phyloP scores from a whole-genome alignment of 257 asterid species.

The Salvia rosmarinus region DNA sequence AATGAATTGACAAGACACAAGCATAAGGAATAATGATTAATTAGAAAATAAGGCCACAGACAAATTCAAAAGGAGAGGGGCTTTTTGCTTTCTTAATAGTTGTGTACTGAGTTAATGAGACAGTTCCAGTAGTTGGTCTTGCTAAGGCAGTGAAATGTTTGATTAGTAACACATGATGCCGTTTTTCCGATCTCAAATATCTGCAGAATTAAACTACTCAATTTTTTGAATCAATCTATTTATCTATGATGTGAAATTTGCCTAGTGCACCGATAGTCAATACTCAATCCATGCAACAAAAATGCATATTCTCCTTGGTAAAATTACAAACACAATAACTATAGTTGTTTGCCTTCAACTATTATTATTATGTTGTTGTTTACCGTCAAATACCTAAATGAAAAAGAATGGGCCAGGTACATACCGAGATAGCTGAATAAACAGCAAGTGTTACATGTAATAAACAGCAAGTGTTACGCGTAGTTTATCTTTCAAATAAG shows the following conservation, averaged over 20 bases:
- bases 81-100: neutral
- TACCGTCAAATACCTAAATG: neutral
- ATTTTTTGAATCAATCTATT: neutral
- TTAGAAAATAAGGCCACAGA: neutral
- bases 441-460: neutral
- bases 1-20: conserved; percentile 3
- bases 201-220: conserved; percentile 12
- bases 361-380: neutral
- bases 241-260: neutral
- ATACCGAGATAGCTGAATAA: neutral
- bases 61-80: neutral
- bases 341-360: neutral
- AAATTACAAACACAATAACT: neutral
- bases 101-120: conserved; percentile 18
- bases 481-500: conserved; percentile 10
- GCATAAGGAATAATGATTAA: neutral
- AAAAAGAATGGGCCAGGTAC: neutral
- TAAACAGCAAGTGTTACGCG: neutral
- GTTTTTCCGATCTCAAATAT: neutral
- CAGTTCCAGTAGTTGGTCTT: conserved; percentile 13
- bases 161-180: neutral
- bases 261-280: conserved; percentile 4
- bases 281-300: neutral
- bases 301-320: neutral
- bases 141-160: conserved; percentile 21